Conservation (phyloP, 192 early-diverging fungal species). For the Backusella macrospora region DNA sequence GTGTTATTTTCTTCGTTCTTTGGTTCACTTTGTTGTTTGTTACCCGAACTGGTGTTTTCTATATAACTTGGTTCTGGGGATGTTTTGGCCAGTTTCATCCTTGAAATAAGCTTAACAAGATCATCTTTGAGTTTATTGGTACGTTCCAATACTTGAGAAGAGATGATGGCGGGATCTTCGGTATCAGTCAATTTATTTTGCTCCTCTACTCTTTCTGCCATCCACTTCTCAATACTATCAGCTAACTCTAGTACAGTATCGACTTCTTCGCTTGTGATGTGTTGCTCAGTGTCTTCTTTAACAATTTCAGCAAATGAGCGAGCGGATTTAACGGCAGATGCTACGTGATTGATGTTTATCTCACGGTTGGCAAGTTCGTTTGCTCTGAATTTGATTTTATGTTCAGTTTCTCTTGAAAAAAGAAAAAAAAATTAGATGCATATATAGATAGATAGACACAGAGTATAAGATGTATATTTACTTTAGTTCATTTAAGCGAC, state of each 20-base stretch:
- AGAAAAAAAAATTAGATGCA: not conserved
- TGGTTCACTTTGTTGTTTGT: no score
- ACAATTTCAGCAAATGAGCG: slow-evolving; percentile 50
- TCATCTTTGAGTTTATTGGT: slow-evolving; percentile 50
- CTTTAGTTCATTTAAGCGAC: slow-evolving; percentile 47
- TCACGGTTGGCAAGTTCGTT: slow-evolving; percentile 51
- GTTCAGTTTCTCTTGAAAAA: slow-evolving; percentile 44
- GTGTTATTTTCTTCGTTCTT: no score
- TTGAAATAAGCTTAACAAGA: slow-evolving; percentile 55
- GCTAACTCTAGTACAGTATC: slow-evolving; percentile 52
- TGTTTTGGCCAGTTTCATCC: slow-evolving; percentile 54
- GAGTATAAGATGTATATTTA: slow-evolving; percentile 19
- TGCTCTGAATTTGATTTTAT: slow-evolving; percentile 46
- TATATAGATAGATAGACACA: not conserved
- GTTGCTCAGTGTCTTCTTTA: slow-evolving; percentile 54
- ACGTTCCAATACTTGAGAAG: slow-evolving; percentile 56
- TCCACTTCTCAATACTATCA: slow-evolving; percentile 66
- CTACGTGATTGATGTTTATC: slow-evolving; percentile 45
- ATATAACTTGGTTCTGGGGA: no score
- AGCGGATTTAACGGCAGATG: slow-evolving; percentile 37
- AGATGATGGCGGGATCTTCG: slow-evolving; percentile 68
- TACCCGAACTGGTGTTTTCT: no score
- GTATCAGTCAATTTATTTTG: slow-evolving; percentile 61
- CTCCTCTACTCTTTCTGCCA: slow-evolving; percentile 56
- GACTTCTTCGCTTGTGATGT: slow-evolving; percentile 59